Conservation (phyloP, 352 stramenopile species). For the Phytophthora crassamura region DNA sequence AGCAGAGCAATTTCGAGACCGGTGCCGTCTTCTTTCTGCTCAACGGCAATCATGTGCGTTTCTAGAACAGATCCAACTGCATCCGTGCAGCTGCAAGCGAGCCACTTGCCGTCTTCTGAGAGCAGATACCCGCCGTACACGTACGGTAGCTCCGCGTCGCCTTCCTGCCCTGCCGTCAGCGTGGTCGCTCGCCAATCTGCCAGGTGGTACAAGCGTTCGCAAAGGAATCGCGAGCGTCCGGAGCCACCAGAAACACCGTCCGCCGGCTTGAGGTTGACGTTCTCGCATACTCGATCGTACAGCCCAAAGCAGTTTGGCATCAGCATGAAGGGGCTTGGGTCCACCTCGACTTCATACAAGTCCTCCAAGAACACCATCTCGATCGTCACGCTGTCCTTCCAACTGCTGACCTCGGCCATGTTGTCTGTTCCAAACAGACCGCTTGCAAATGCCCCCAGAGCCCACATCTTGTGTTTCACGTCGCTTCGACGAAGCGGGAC, state of each 20-base stretch:
- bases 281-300: constrained; percentile 76
- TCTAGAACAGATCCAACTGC: constrained; percentile 68
- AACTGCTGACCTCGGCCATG: constrained; percentile 31
- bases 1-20: constrained; percentile 45
- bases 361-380: constrained; percentile 80
- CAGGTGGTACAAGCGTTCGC: constrained; percentile 72
- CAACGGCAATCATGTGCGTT: constrained; percentile 50
- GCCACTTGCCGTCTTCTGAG: constrained; percentile 65
- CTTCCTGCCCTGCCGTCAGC: constrained; percentile 6
- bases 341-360: constrained; percentile 68
- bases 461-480: constrained; percentile 79
- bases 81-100: constrained; percentile 62
- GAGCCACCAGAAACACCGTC: constrained; percentile 17
- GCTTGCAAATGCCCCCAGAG: constrained; percentile 62
- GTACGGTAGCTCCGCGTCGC: constrained; percentile 23
- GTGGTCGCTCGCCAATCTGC: constrained; percentile 41
- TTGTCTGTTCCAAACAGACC: constrained; percentile 59
- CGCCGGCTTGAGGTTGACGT: constrained; percentile 54
- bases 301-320: constrained; percentile 68
- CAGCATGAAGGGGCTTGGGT: constrained; percentile 62
- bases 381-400: constrained; percentile 66
- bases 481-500: constrained; percentile 68
- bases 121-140: constrained; percentile 65
- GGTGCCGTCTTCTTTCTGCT: constrained; percentile 17
- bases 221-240: constrained; percentile 49